Evolutionary conservation across 2,329 filamentous ascomycete genomes (phyloP).

Genomic region (Remersonia thermophila): DNA sequence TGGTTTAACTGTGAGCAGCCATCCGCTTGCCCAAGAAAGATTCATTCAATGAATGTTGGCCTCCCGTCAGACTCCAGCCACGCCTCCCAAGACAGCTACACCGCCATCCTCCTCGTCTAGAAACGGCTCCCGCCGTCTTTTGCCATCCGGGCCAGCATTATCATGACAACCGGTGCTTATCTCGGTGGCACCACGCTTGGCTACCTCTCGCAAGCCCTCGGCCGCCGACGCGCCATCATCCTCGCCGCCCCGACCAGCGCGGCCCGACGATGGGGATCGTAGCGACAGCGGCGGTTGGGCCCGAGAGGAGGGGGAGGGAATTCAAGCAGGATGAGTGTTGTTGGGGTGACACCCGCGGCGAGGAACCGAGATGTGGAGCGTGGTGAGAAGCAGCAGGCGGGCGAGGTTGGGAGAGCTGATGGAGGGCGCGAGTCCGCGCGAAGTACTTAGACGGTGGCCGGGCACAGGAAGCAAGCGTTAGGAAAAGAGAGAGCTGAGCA

Average conservation of each 20-base stretch:
- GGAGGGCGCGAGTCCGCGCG: too few relatives aligned
- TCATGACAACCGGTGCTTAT: slow-evolving; percentile 69
- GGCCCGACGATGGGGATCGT: slow-evolving; percentile 49
- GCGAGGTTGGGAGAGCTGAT: neutral
- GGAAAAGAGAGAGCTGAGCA: too few relatives aligned
- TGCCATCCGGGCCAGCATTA: slow-evolving; percentile 62
- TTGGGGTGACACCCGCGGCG: too few relatives aligned
- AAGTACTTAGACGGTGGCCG: too few relatives aligned
- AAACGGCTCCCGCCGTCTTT: slow-evolving; percentile 54
- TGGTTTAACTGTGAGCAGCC: slow-evolving; percentile 32
- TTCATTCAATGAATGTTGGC: too few relatives aligned
- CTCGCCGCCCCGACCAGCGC: slow-evolving; percentile 46
- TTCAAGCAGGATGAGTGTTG: slow-evolving; percentile 45
- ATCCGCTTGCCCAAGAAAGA: too few relatives aligned
- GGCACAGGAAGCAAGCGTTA: too few relatives aligned
- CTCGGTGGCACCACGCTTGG: slow-evolving; percentile 62
- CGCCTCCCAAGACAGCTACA: slow-evolving; percentile 70
- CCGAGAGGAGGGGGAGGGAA: slow-evolving; percentile 58
- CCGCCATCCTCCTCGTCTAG: slow-evolving; percentile 63
- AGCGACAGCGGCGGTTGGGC: slow-evolving; percentile 55
- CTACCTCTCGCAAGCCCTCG: slow-evolving; percentile 63
- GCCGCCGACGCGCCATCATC: slow-evolving; percentile 58
- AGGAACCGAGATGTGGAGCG: slow-evolving; percentile 10
- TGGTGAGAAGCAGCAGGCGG: neutral
- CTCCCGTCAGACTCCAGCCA: slow-evolving; percentile 56